Percentiles rank a stretch among this genome's conserved stretches.
These are phyloP conservation scores for Arabidopsis thaliana DNA, from an alignment of 345 rosid species.

Conservation along the genomic window DNA sequence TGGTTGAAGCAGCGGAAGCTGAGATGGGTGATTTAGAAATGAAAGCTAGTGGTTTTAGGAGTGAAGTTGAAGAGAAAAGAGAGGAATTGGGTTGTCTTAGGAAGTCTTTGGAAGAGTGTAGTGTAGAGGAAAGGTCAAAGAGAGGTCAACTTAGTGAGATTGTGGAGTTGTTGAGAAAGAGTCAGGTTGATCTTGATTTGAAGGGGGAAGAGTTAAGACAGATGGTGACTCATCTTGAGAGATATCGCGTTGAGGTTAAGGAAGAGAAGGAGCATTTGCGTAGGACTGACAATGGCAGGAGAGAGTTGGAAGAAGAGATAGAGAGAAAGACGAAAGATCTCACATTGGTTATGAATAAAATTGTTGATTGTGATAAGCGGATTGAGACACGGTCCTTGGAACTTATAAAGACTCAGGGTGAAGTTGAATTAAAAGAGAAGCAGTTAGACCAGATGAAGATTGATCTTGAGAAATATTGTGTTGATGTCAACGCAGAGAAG, in stretches of 20 bases:
- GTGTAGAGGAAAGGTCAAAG: slow-evolving; percentile 10
- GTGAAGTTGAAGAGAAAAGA: slow-evolving; percentile 5
- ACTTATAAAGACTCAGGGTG: slow-evolving; percentile 20
- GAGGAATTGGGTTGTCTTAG: slow-evolving; percentile 3
- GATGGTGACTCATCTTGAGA: slow-evolving; percentile 13
- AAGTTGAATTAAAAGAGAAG: slow-evolving; percentile 7
- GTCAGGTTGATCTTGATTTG: slow-evolving; percentile 25
- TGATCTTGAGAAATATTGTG: slow-evolving; percentile 14
- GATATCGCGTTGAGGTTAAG: not conserved
- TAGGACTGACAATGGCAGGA: not conserved
- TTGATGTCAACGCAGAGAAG: slow-evolving; percentile 12
- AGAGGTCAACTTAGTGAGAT: slow-evolving; percentile 3
- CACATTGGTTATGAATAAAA: not conserved
- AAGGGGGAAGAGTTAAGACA: slow-evolving; percentile 1
- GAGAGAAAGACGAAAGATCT: slow-evolving; percentile 1
- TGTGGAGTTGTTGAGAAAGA: slow-evolving; percentile 13
- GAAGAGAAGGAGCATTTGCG: slow-evolving; percentile 16
- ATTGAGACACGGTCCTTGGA: slow-evolving; percentile 14
- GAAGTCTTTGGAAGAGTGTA: slow-evolving; percentile 27
- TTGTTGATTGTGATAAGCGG: slow-evolving; percentile 19
- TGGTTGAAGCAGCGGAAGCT: slow-evolving; percentile 32
- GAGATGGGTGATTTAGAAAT: slow-evolving; percentile 4
- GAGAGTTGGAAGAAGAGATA: slow-evolving; percentile 23
- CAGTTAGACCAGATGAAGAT: not conserved
- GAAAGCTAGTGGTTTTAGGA: slow-evolving; percentile 19